Conservation (phyloP, 257 asterid genomes). For the Osmanthus fragrans region DNA sequence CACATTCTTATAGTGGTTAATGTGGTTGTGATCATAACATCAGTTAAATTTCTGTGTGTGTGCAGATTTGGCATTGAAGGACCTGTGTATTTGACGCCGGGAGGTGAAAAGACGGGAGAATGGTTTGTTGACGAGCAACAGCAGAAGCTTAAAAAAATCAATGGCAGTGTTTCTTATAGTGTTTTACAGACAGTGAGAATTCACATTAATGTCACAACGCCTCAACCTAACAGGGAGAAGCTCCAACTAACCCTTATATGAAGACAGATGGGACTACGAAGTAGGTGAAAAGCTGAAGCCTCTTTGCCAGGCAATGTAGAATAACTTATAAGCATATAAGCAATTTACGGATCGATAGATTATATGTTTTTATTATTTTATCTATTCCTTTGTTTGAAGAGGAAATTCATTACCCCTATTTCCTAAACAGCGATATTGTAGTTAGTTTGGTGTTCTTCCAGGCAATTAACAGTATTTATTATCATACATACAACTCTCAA, state of each 20-base stretch:
- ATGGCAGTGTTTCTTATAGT: conserved; percentile 58
- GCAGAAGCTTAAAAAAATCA: conserved; percentile 61
- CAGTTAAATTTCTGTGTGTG: background rate
- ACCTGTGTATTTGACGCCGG: conserved; percentile 64
- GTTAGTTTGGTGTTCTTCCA: background rate
- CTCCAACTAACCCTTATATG: conserved; percentile 73
- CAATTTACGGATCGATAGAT: background rate
- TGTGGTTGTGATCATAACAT: background rate
- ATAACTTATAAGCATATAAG: background rate
- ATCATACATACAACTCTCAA: background rate
- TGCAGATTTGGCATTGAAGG: conserved; percentile 96
- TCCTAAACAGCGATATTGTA: background rate
- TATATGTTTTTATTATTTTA: background rate
- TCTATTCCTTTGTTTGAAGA: background rate
- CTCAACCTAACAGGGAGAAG: conserved; percentile 94
- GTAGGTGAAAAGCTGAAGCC: background rate
- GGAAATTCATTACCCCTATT: background rate
- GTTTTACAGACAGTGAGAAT: conserved; percentile 74
- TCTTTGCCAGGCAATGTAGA: background rate
- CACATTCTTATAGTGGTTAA: background rate
- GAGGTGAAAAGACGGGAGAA: conserved; percentile 69
- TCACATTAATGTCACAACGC: conserved; percentile 91
- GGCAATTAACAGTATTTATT: background rate
- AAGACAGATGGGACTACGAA: background rate
- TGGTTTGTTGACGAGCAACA: conserved; percentile 82